Conservation (phyloP, 2,329 filamentous ascomycete genomes). For the Plectosphaerella plurivora region DNA sequence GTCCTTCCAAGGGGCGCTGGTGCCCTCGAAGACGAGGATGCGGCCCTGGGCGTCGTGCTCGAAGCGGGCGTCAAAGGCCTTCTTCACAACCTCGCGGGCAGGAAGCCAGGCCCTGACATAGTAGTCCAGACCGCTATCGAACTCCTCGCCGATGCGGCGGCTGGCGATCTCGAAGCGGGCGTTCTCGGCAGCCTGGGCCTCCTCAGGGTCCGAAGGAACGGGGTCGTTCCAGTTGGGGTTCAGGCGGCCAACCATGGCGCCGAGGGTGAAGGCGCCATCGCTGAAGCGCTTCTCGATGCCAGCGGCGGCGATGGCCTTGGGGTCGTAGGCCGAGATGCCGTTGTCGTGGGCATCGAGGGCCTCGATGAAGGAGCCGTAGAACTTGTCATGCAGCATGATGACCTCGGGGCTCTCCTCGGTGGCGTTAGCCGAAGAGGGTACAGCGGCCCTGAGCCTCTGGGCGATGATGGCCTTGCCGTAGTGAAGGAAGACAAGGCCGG, state of each 20-base stretch:
- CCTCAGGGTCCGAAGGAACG: constrained; percentile 42
- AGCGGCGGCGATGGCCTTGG: constrained; percentile 61
- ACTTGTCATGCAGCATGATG: constrained; percentile 73
- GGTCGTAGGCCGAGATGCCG: constrained; percentile 79
- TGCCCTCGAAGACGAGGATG: constrained; percentile 72
- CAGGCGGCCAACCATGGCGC: constrained; percentile 74
- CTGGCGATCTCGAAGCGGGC: constrained; percentile 73
- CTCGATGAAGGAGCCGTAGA: constrained; percentile 93
- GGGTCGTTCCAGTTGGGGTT: constrained; percentile 79
- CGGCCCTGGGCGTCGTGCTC: constrained; percentile 70
- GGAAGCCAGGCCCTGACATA: constrained; percentile 79
- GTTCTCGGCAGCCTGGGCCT: constrained; percentile 73
- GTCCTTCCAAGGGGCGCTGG: constrained; percentile 91
- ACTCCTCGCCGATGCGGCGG: constrained; percentile 82
- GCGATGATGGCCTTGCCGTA: constrained; percentile 84
- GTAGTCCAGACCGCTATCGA: constrained; percentile 74
- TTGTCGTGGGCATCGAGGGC: constrained; percentile 98
- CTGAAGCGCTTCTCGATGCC: constrained; percentile 79
- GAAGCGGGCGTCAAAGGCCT: constrained; percentile 66
- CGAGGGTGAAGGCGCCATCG: constrained; percentile 77
- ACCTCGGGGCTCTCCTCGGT: constrained; percentile 62
- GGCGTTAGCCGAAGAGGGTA: constrained; percentile 22
- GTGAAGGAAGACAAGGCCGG: constrained; percentile 92
- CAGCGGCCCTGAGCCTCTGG: constrained; percentile 41
- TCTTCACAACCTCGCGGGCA: constrained; percentile 72